Percentiles rank a stretch among this genome's conserved stretches.
Conservation (phyloP, 208 protist species). For the Wallacemonas sp. region DNA sequence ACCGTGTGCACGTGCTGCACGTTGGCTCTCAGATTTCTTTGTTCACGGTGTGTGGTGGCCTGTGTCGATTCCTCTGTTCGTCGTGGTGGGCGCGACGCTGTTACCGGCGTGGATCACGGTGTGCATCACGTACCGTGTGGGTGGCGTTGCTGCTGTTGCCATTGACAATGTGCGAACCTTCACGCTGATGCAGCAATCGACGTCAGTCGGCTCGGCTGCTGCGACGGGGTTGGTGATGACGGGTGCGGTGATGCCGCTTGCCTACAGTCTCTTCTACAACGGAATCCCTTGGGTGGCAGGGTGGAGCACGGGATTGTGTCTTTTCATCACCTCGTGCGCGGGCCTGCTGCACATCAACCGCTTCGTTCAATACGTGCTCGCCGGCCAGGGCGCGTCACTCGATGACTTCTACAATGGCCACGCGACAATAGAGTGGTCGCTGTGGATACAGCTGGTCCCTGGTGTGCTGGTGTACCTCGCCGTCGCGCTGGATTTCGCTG, state of each 20-base stretch:
- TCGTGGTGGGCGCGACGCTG: slow-evolving; percentile 1
- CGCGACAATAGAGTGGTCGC: slow-evolving; percentile 8
- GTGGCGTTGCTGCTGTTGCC: slow-evolving; percentile 1
- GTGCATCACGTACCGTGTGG: slow-evolving; percentile 13
- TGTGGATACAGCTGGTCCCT: slow-evolving; percentile 7
- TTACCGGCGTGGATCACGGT: background rate
- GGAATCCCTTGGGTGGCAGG: slow-evolving; percentile 4
- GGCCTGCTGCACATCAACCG: slow-evolving; percentile 12
- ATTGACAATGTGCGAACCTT: slow-evolving; percentile 5
- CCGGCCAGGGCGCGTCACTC: background rate
- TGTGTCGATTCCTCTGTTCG: slow-evolving; percentile 5
- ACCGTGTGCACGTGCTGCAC: too few species aligned
- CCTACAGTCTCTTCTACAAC: slow-evolving; percentile 14
- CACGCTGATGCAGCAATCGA: slow-evolving; percentile 7
- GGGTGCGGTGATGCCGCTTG: slow-evolving; percentile 5
- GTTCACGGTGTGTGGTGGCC: slow-evolving; percentile 10
- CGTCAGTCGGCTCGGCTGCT: background rate
- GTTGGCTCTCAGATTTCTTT: background rate
- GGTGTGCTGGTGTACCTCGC: slow-evolving; percentile 8
- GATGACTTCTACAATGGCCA: slow-evolving; percentile 15
- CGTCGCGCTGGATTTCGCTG: background rate
- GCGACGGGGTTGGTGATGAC: slow-evolving; percentile 4
- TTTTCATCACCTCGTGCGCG: slow-evolving; percentile 3
- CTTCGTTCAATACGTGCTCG: slow-evolving; percentile 16
- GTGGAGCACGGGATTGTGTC: slow-evolving; percentile 4